These are phyloP conservation scores for Musa itinerans DNA, from an alignment of 176 grass and related monocot genomes.

Conservation along the genomic window DNA sequence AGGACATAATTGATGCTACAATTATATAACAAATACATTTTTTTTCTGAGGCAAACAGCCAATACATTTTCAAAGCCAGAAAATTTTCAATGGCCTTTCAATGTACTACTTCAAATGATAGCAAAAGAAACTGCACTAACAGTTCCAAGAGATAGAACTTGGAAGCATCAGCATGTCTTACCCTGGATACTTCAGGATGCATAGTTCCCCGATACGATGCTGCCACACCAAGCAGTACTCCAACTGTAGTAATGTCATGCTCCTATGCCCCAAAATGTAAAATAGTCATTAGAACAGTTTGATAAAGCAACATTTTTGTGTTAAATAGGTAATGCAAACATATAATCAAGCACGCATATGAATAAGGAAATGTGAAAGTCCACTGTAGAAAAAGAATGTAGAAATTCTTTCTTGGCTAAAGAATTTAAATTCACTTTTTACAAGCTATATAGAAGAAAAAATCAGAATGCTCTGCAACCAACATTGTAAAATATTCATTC, in stretches of 20 bases:
- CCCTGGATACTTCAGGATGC: slow-evolving; percentile 87
- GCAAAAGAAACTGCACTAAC: neutral
- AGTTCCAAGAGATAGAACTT: neutral
- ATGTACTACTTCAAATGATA: neutral
- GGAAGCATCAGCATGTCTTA: slow-evolving; percentile 2
- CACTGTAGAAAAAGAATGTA: neutral
- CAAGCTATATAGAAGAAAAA: too few relatives aligned
- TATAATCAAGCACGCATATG: neutral
- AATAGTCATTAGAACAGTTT: neutral
- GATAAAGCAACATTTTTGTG: neutral
- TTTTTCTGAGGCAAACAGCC: too few relatives aligned
- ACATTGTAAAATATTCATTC: neutral
- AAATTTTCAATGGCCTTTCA: neutral
- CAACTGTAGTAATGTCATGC: slow-evolving; percentile 88
- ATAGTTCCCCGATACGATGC: slow-evolving; percentile 89
- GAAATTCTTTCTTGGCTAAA: neutral
- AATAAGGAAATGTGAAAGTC: neutral
- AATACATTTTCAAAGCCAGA: too few relatives aligned
- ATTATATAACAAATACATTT: neutral
- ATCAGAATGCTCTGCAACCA: too few relatives aligned
- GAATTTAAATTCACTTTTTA: neutral
- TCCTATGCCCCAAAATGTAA: slow-evolving; percentile 39
- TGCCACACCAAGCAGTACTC: slow-evolving; percentile 80
- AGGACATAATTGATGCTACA: neutral
- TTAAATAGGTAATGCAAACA: neutral